Conservation (phyloP, 2,329 filamentous ascomycete genomes). For the Fusarium aywerte region DNA sequence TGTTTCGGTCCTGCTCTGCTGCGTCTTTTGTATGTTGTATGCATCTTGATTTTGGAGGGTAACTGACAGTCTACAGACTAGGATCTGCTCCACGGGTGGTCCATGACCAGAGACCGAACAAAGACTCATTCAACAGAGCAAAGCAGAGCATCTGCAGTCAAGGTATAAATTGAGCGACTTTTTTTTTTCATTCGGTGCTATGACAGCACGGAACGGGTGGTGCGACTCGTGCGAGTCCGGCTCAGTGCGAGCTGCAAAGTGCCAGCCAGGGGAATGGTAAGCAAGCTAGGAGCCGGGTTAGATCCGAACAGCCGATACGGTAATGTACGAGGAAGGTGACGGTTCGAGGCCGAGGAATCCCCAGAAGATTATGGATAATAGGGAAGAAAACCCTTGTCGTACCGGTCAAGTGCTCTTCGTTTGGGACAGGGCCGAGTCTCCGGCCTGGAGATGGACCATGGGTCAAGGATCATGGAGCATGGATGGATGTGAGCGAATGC, state of each 20-base stretch:
- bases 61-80: neutral
- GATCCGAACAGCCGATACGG: slow-evolving; percentile 42
- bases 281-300: slow-evolving; percentile 32
- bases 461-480: neutral
- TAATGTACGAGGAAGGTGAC: slow-evolving; percentile 31
- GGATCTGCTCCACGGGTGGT: neutral
- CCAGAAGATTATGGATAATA: slow-evolving; percentile 22
- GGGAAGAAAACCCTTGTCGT: slow-evolving; percentile 26
- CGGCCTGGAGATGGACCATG: slow-evolving; percentile 39
- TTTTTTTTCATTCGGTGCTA: neutral
- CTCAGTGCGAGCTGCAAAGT: slow-evolving; percentile 29
- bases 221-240: slow-evolving; percentile 43
- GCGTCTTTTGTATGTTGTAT: neutral
- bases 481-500: slow-evolving; percentile 6
- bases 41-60: neutral
- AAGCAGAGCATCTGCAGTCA: neutral
- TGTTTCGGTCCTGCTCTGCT: slow-evolving; percentile 4
- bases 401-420: slow-evolving; percentile 30
- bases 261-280: slow-evolving; percentile 33
- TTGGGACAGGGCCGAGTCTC: slow-evolving; percentile 38
- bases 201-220: slow-evolving; percentile 31
- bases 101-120: neutral
- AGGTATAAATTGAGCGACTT: neutral
- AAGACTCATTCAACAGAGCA: neutral
- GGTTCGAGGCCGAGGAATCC: slow-evolving; percentile 16